Base-by-base conservation (phyloP, 1,284 basidiomycete species). In the Ganoderma multipileum region DNA sequence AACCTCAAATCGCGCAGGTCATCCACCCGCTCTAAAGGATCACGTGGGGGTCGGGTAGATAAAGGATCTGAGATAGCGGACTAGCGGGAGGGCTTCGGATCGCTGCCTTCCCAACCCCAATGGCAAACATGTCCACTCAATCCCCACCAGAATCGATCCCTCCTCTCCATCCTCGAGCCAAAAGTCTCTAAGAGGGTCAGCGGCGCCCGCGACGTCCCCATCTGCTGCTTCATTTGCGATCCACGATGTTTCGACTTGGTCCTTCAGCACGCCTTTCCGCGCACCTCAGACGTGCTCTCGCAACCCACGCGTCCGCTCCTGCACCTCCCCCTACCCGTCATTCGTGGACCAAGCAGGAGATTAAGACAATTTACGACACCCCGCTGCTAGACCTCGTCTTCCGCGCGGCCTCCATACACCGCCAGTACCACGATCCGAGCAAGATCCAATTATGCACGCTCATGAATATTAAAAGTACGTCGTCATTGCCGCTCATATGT, bases 391-490 rank as follows among this genome's bases (percentile, higher is more conserved):
- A 96, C 65, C 91, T 96, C 68, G 90, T 97, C 69, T 97, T 92
- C 80, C 88, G 89, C 64, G 91, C 96, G 57, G 93, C 95, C 57
- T 81, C 87, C 2, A 89, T 97, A 28, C 97, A 99, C 82, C 86
- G 97, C 73, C 85, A 91, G 77, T 85, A 95, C 79, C 95, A 98
- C 74, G 94, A 97, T 80, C 91, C 95, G 42, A 88, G 83, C 74
- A 94, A 97, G 82, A 90, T 99, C 42, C 97, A 99, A 83, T 87
- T 99, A 30, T 99, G 97, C 79, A 99, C 97, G 2, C 87, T 99
- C 39, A 97, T 99, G 94, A 99, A 99, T 80, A 99, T 99, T 82
- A 99, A 99, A 83, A 97, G 95, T 96, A 79, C 73, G 93, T 86
- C 41, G n/a, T 57, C 18, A 6, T 23, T 60, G 50, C 12, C 60